Conservation (phyloP, 2,329 filamentous ascomycete species). For the Dactylella cylindrospora region DNA sequence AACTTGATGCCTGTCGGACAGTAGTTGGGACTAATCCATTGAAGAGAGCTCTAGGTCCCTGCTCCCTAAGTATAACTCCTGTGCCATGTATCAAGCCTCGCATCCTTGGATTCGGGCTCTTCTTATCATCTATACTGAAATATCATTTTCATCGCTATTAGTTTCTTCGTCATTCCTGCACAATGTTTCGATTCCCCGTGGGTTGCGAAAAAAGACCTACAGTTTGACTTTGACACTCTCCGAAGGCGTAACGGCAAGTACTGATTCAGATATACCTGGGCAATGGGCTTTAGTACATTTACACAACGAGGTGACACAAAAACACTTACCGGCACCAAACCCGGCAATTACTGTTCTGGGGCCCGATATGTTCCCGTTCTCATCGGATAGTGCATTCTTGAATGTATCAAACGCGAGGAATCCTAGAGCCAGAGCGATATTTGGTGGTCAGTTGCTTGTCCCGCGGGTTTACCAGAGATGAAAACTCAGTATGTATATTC, state of each 20-base stretch:
- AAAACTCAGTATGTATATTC: not conserved
- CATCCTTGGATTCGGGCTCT: constrained; percentile 74
- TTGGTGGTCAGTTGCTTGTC: too few relatives aligned
- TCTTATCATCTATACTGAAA: constrained; percentile 87
- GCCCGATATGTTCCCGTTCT: constrained; percentile 82
- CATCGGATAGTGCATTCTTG: constrained; percentile 77
- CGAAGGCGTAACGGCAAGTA: constrained; percentile 91
- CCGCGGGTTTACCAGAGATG: too few relatives aligned
- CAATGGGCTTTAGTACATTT: not conserved
- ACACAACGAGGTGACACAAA: not conserved
- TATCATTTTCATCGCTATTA: too few relatives aligned
- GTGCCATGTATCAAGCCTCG: constrained; percentile 89
- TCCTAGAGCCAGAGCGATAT: too few relatives aligned
- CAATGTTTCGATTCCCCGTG: not conserved
- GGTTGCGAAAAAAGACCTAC: constrained; percentile 53
- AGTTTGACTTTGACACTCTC: constrained; percentile 98
- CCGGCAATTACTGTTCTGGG: constrained; percentile 89
- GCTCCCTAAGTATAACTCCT: constrained; percentile 80
- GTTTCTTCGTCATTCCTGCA: not conserved
- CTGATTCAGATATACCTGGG: constrained; percentile 73
- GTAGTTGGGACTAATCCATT: constrained; percentile 95
- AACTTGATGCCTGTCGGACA: constrained; percentile 90
- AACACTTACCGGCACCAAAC: constrained; percentile 73
- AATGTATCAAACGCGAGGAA: constrained; percentile 97
- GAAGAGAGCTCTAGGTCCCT: constrained; percentile 89